Percentiles rank a stretch among this genome's conserved stretches.
These are phyloP conservation scores for Termitomyces sp. DNA, from an alignment of 768 basidiomycete genomes.

Conservation along the genomic window DNA sequence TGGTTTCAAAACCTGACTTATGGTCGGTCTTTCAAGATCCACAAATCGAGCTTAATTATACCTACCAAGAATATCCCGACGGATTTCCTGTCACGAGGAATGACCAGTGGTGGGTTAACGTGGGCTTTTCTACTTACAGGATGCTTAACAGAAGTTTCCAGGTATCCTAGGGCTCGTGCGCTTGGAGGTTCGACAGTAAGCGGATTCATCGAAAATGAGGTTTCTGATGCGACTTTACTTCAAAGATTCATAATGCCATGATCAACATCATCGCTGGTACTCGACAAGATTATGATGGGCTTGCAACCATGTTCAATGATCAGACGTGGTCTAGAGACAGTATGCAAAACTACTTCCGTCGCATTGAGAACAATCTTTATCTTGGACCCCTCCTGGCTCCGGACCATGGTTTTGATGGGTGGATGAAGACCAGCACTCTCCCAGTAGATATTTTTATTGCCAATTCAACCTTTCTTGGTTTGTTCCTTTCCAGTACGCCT, in stretches of 20 bases:
- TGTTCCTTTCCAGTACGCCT: not conserved
- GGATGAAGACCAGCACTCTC: conserved; percentile 20
- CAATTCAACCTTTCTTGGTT: conserved; percentile 20
- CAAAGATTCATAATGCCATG: conserved; percentile 22
- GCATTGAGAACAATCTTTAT: conserved; percentile 21
- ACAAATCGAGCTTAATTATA: conserved; percentile 23
- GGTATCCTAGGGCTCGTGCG: conserved; percentile 24
- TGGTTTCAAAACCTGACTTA: not conserved
- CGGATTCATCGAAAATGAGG: not conserved
- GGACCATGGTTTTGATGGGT: conserved; percentile 24
- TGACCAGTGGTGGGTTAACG: conserved; percentile 16
- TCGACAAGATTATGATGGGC: conserved; percentile 17
- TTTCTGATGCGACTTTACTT: not conserved
- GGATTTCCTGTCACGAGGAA: conserved; percentile 19
- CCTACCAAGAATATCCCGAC: conserved; percentile 21
- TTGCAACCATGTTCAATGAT: conserved; percentile 20
- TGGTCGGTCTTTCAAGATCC: conserved; percentile 13
- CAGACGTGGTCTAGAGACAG: conserved; percentile 20
- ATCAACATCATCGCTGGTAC: conserved; percentile 22
- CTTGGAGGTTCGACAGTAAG: conserved; percentile 25
- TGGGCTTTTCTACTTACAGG: not conserved
- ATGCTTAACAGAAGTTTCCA: not conserved
- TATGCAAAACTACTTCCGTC: conserved; percentile 25
- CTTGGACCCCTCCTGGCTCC: conserved; percentile 6
- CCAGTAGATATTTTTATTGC: conserved; percentile 14